phyloP scores from a whole-genome alignment of 768 basidiomycete genomes.

The Coprinopsis strossmayeri region DNA sequence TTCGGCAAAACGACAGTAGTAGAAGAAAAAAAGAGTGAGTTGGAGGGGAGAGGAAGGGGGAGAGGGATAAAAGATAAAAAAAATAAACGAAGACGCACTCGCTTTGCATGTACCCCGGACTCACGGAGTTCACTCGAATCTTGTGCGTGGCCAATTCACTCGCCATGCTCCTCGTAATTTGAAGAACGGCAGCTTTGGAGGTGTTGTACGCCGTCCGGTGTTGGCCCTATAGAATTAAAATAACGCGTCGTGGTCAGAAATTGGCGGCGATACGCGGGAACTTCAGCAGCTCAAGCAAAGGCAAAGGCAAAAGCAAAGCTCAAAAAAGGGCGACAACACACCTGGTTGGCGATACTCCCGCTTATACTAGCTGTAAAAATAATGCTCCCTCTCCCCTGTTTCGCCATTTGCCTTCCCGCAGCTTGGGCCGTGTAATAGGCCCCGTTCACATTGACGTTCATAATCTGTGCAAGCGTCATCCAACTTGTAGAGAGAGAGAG shows the following conservation, averaged over 20 bases:
- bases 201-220: slow-evolving; percentile 70
- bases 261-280: too few relatives aligned
- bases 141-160: slow-evolving; percentile 62
- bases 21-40: too few relatives aligned
- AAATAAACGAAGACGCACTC: slow-evolving; percentile 29
- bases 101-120: slow-evolving; percentile 69
- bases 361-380: slow-evolving; percentile 57
- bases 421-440: slow-evolving; percentile 57
- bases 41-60: not conserved
- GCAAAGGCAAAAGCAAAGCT: too few relatives aligned
- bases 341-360: slow-evolving; percentile 50
- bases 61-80: not conserved
- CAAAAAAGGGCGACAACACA: slow-evolving; percentile 2
- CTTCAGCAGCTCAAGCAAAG: not conserved
- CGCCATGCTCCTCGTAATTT: slow-evolving; percentile 73
- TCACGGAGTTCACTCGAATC: slow-evolving; percentile 67
- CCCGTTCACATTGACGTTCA: slow-evolving; percentile 57
- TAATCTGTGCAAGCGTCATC: too few relatives aligned
- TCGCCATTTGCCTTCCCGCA: slow-evolving; percentile 50
- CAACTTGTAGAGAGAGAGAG: too few relatives aligned
- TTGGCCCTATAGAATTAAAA: too few relatives aligned
- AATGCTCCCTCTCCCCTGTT: slow-evolving; percentile 46
- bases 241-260: too few relatives aligned
- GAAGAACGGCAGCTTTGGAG: slow-evolving; percentile 69
- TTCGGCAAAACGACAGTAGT: not conserved